A percentile compares a stretch with the other conserved stretches of the same genome.
Conservation (phyloP, 768 basidiomycete species). For the Boletus subparvulus region DNA sequence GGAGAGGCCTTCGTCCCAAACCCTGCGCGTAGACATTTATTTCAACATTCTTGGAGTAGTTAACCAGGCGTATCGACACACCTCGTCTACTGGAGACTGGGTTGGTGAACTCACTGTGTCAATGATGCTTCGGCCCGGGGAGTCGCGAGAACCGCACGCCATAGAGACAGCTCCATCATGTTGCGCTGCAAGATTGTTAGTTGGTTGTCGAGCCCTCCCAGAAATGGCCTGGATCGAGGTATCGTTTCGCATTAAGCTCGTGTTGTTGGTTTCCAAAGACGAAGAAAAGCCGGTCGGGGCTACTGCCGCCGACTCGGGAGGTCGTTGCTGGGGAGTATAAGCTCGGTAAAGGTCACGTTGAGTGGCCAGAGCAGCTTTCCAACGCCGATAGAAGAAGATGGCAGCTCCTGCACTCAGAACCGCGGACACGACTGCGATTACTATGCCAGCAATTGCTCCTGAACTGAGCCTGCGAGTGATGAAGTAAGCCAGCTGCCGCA, state of each 20-base stretch:
- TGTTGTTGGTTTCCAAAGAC: conserved; percentile 15
- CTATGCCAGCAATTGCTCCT: conserved; percentile 27
- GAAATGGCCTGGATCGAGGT: neutral
- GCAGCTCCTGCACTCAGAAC: conserved; percentile 12
- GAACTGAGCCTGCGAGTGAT: conserved; percentile 14
- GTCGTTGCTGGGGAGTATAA: conserved; percentile 11
- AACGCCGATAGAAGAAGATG: conserved; percentile 29
- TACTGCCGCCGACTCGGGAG: neutral
- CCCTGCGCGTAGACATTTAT: neutral
- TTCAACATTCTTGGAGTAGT: neutral
- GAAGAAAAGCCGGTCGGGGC: conserved; percentile 20
- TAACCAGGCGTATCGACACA: neutral
- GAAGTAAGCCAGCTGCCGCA: neutral
- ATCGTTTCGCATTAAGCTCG: conserved; percentile 10
- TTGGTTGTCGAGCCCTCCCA: conserved; percentile 8
- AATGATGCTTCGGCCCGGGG: neutral
- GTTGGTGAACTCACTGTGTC: conserved; percentile 3
- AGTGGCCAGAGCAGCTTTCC: conserved; percentile 23
- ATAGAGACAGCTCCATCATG: neutral
- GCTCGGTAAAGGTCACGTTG: conserved; percentile 14
- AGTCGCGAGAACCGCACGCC: conserved; percentile 9
- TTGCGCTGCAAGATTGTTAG: neutral
- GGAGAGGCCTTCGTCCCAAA: conserved; percentile 20
- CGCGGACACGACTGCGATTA: conserved; percentile 13
- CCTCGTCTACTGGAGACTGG: conserved; percentile 17